Evolutionary conservation across 345 rosid genomes (phyloP).

Genomic region (Rhizophora mangle): DNA sequence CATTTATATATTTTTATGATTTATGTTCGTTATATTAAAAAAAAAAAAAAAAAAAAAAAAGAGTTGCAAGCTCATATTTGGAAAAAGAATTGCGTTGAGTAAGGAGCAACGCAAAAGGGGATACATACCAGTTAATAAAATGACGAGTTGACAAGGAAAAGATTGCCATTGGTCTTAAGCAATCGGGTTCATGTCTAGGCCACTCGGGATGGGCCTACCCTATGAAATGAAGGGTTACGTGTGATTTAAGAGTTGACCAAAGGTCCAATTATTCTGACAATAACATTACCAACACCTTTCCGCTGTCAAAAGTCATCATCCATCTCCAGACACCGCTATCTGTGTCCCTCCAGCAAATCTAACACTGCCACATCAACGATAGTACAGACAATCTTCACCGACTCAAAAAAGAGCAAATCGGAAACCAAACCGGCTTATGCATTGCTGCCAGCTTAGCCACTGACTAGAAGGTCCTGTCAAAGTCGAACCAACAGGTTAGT

Average conservation of each 20-base stretch:
- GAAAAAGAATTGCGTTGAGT: too few relatives aligned
- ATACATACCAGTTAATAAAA: too few relatives aligned
- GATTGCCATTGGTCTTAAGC: too few relatives aligned
- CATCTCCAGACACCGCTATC: neutral
- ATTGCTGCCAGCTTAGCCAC: neutral
- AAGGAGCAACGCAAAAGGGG: too few relatives aligned
- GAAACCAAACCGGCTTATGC: neutral
- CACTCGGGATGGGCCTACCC: too few relatives aligned
- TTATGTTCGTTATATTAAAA: too few relatives aligned
- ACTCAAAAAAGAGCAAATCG: neutral
- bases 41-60: too few relatives aligned
- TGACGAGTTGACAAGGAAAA: too few relatives aligned
- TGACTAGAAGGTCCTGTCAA: neutral
- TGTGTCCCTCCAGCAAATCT: neutral
- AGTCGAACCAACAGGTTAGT: too few relatives aligned
- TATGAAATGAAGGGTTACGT: neutral
- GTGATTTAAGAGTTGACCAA: slow-evolving; percentile 8
- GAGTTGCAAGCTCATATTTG: too few relatives aligned
- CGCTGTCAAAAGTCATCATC: neutral
- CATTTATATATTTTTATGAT: too few relatives aligned
- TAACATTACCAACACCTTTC: neutral
- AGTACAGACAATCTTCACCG: slow-evolving; percentile 11
- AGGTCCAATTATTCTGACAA: neutral
- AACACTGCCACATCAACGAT: neutral
- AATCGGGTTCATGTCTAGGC: too few relatives aligned